phyloP scores from a whole-genome alignment of 345 rosid genomes.

The Trapa bicornis region DNA sequence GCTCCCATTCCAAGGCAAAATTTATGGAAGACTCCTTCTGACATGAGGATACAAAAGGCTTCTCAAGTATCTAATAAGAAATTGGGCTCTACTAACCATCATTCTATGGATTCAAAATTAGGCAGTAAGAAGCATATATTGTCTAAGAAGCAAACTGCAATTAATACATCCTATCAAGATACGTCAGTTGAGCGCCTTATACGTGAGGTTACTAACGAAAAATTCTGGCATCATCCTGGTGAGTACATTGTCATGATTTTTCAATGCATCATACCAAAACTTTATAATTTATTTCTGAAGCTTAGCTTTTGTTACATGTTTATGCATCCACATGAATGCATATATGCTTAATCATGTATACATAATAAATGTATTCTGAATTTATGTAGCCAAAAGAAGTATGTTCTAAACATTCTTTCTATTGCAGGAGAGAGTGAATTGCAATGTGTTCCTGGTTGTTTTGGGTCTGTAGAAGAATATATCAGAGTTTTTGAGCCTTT shows the following conservation, averaged over 20 bases:
- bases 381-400: too few species aligned
- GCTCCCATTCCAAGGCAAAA: slow-evolving; percentile 58
- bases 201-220: slow-evolving; percentile 90
- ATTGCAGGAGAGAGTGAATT: slow-evolving; percentile 78
- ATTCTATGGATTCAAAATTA: slow-evolving; percentile 51
- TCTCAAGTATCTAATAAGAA: slow-evolving; percentile 47
- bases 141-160: slow-evolving; percentile 41
- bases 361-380: not conserved
- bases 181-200: slow-evolving; percentile 98
- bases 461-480: slow-evolving; percentile 87
- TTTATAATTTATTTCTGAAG: not conserved
- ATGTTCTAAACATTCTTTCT: slow-evolving; percentile 3
- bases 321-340: not conserved
- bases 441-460: slow-evolving; percentile 77
- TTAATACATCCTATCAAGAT: slow-evolving; percentile 54
- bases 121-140: slow-evolving; percentile 56
- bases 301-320: not conserved
- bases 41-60: slow-evolving; percentile 40
- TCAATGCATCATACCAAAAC: not conserved
- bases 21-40: slow-evolving; percentile 69
- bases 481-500: slow-evolving; percentile 92
- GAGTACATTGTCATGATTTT: slow-evolving; percentile 3
- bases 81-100: slow-evolving; percentile 38
- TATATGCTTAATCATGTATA: not conserved
- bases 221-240: slow-evolving; percentile 90